These are phyloP conservation scores for Sporormia fimetaria DNA, from an alignment of 495 filamentous ascomycete genomes.

Conservation along the genomic window DNA sequence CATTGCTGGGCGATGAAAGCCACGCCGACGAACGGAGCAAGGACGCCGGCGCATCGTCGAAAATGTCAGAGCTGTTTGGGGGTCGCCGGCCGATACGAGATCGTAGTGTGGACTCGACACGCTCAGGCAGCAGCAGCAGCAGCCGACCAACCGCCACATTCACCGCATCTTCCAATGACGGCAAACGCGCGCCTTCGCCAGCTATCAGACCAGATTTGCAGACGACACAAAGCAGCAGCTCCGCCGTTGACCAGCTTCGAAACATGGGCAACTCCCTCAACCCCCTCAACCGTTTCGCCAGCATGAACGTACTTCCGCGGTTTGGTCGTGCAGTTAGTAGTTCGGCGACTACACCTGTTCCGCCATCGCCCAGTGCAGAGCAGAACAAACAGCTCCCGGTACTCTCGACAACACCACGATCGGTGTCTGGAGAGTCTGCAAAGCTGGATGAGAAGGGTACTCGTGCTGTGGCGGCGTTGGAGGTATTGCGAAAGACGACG, in stretches of 20 bases:
- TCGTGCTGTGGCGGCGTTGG: slow-evolving; percentile 31
- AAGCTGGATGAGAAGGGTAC: slow-evolving; percentile 21
- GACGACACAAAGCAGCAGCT: slow-evolving; percentile 33
- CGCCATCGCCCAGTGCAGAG: slow-evolving; percentile 12
- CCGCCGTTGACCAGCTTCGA: slow-evolving; percentile 71
- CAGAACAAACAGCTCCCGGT: slow-evolving; percentile 8
- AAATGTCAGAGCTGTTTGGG: slow-evolving; percentile 50
- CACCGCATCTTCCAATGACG: slow-evolving; percentile 17
- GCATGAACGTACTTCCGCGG: slow-evolving; percentile 54
- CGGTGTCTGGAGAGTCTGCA: slow-evolving; percentile 17
- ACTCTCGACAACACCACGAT: background rate
- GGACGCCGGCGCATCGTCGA: slow-evolving; percentile 45
- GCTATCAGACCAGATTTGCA: slow-evolving; percentile 15
- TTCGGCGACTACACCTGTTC: slow-evolving; percentile 23
- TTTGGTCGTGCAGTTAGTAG: slow-evolving; percentile 54
- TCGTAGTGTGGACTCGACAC: slow-evolving; percentile 63
- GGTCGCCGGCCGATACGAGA: slow-evolving; percentile 53
- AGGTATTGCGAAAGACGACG: slow-evolving; percentile 43
- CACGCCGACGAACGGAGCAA: slow-evolving; percentile 13
- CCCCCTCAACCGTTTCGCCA: slow-evolving; percentile 63
- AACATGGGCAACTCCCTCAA: slow-evolving; percentile 74
- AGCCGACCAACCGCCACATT: slow-evolving; percentile 42
- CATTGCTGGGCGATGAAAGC: slow-evolving; percentile 29
- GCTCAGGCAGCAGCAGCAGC: slow-evolving; percentile 45
- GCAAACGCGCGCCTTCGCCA: slow-evolving; percentile 26